These are phyloP conservation scores for Chlamydomonas eustigma DNA, from an alignment of 139 green algal species.

Conservation along the genomic window DNA sequence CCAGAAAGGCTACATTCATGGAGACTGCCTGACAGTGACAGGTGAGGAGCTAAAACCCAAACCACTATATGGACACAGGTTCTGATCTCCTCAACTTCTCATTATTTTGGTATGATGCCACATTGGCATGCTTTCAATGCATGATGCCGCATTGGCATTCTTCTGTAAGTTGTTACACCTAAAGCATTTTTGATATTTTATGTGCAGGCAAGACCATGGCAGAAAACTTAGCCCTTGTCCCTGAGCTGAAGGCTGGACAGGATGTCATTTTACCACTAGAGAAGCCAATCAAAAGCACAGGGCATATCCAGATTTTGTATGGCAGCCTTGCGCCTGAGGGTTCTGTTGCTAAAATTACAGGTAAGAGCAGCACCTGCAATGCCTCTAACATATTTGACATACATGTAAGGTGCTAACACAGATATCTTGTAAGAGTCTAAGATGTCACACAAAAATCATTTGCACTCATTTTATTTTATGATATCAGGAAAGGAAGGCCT, in stretches of 20 bases:
- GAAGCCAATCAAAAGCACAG: slow-evolving; percentile 85
- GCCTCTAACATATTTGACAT: no score
- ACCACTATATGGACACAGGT: no score
- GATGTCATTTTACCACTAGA: slow-evolving; percentile 85
- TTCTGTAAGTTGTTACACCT: no score
- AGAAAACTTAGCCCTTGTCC: slow-evolving; percentile 83
- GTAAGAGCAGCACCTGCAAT: slow-evolving; percentile 80
- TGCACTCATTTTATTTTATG: no score
- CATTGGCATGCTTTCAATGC: no score
- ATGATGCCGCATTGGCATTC: no score
- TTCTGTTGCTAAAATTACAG: slow-evolving; percentile 97
- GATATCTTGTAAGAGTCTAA: no score
- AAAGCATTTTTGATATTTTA: no score
- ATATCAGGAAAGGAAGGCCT: slow-evolving; percentile 67
- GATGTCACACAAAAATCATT: no score
- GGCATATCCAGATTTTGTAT: slow-evolving; percentile 80
- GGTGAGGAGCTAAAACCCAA: slow-evolving; percentile 42
- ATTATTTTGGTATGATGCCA: no score
- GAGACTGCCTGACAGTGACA: slow-evolving; percentile 80
- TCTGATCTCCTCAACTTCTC: no score
- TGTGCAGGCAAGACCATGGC: slow-evolving; percentile 87
- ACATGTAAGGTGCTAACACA: no score
- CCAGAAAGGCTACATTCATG: slow-evolving; percentile 85
- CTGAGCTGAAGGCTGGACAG: slow-evolving; percentile 82
- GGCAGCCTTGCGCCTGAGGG: slow-evolving; percentile 88